Conservation (phyloP, 1,284 basidiomycete genomes). For the Schizophyllum amplum region DNA sequence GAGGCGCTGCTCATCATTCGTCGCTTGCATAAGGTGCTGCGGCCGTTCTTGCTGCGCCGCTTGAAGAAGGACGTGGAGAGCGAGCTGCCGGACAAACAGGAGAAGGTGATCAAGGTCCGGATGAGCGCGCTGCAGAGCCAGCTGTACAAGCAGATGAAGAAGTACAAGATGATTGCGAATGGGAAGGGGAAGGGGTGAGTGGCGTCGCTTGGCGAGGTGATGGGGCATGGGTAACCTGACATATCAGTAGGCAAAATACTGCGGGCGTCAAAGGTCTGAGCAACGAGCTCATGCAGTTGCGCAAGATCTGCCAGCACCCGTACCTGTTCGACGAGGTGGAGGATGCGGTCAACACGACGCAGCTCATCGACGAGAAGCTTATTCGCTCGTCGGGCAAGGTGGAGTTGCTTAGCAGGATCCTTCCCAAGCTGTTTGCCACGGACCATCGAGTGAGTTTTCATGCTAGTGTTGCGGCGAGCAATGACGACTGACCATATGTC, state of each 20-base stretch:
- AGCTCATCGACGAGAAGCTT: constrained; percentile 80
- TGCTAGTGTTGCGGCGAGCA: not conserved
- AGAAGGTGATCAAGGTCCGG: constrained; percentile 97
- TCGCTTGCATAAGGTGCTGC: constrained; percentile 95
- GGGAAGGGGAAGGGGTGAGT: constrained; percentile 74
- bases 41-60: constrained; percentile 93
- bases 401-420: constrained; percentile 86
- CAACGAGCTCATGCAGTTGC: constrained; percentile 98
- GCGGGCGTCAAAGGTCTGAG: constrained; percentile 81
- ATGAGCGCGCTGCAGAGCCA: constrained; percentile 95
- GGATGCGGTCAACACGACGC: constrained; percentile 79
- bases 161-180: constrained; percentile 93
- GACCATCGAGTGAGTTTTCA: constrained; percentile 71
- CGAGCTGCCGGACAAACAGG: constrained; percentile 97
- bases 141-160: constrained; percentile 97
- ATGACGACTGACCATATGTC: constrained; percentile 4
- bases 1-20: constrained; percentile 97
- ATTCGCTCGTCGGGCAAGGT: constrained; percentile 91
- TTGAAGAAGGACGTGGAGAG: constrained; percentile 99
- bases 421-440: constrained; percentile 92
- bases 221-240: constrained; percentile 1
- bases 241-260: constrained; percentile 42
- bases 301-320: constrained; percentile 98
- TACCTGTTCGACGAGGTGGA: constrained; percentile 96
- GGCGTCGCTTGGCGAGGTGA: constrained; percentile 8